Evolutionary conservation across 768 basidiomycete species (phyloP).

Genomic region (Collybia sp.): DNA sequence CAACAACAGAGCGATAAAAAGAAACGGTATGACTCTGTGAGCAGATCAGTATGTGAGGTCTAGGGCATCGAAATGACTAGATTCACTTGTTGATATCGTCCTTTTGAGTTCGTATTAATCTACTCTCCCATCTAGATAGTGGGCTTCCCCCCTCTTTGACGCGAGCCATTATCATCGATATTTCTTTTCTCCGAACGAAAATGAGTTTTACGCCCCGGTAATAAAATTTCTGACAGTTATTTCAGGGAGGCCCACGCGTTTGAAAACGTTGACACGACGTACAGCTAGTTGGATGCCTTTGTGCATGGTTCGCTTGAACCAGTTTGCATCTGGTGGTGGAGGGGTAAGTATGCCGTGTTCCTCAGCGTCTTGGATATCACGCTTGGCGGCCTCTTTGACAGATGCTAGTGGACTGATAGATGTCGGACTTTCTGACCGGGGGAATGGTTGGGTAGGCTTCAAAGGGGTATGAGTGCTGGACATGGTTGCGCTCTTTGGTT

Average conservation of each 20-base stretch:
- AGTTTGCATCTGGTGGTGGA: constrained; percentile 57
- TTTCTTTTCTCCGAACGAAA: constrained; percentile 53
- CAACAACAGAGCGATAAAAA: constrained; percentile 65
- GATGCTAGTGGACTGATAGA: constrained; percentile 17
- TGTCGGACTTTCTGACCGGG: constrained; percentile 14
- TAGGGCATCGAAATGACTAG: neutral
- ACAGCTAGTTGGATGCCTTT: constrained; percentile 44
- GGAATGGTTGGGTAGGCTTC: constrained; percentile 24
- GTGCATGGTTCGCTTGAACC: constrained; percentile 45
- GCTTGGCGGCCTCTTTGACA: constrained; percentile 49
- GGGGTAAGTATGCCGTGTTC: constrained; percentile 66
- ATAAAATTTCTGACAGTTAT: constrained; percentile 72
- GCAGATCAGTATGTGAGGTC: constrained; percentile 6
- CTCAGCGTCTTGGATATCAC: constrained; percentile 62
- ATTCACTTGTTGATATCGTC: constrained; percentile 68
- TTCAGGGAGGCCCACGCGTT: neutral
- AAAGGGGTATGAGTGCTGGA: constrained; percentile 18
- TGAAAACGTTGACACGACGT: constrained; percentile 11
- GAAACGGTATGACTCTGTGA: constrained; percentile 70
- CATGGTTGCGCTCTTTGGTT: constrained; percentile 24
- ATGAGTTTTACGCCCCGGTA: constrained; percentile 71
- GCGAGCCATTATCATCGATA: constrained; percentile 48
- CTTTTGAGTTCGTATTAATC: constrained; percentile 63
- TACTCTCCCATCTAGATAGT: constrained; percentile 62
- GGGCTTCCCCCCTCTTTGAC: constrained; percentile 55